These are phyloP conservation scores for Saccharomyces hybrid DNA, from an alignment of 1,139 yeast genomes.

Conservation along the genomic window DNA sequence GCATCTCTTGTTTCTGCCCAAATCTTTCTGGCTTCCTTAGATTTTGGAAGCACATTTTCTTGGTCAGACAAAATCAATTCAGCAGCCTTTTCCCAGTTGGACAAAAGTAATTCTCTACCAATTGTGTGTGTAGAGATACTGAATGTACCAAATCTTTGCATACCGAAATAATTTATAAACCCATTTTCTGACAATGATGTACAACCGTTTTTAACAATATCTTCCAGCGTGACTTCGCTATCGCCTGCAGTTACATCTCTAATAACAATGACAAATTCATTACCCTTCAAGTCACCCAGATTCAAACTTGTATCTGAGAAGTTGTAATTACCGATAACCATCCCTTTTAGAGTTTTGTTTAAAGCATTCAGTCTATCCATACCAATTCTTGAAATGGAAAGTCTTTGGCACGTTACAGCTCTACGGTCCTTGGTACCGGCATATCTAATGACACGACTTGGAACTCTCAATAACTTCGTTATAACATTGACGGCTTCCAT, in stretches of 20 bases:
- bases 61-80: constrained; percentile 78
- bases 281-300: constrained; percentile 80
- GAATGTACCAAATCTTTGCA: constrained; percentile 97
- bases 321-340: constrained; percentile 67
- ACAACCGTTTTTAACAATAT: constrained; percentile 46
- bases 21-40: constrained; percentile 67
- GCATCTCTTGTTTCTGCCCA: constrained; percentile 79
- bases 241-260: constrained; percentile 49
- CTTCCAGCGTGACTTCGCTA: constrained; percentile 27
- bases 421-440: constrained; percentile 97
- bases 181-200: constrained; percentile 58
- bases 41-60: constrained; percentile 72
- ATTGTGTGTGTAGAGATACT: constrained; percentile 82
- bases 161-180: constrained; percentile 87
- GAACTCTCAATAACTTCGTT: constrained; percentile 64
- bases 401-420: constrained; percentile 86
- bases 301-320: constrained; percentile 57
- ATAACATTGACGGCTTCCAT: constrained; percentile 85
- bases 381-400: constrained; percentile 61
- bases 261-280: constrained; percentile 77
- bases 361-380: constrained; percentile 73
- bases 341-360: constrained; percentile 65
- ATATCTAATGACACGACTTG: constrained; percentile 60
- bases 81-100: constrained; percentile 74
- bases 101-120: constrained; percentile 63